These are phyloP conservation scores for Aspergillus latus DNA, from an alignment of 2,329 filamentous ascomycete species.

Conservation along the genomic window DNA sequence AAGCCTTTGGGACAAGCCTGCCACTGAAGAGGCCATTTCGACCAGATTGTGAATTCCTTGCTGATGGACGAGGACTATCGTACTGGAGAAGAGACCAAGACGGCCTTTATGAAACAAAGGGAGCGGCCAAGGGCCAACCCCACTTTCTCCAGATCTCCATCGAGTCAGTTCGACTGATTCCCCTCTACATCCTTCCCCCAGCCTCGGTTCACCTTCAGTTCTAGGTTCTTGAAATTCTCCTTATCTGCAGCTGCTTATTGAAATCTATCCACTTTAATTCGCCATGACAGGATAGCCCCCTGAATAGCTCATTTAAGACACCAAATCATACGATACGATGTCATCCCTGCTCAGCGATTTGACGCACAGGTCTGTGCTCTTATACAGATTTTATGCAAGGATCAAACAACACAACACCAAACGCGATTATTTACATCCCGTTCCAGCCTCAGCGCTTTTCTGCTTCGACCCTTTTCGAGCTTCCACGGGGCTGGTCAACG, in stretches of 20 bases:
- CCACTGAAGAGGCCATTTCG: not conserved
- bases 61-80: too few species aligned
- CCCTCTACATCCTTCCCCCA: not conserved
- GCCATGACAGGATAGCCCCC: not conserved
- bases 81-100: too few species aligned
- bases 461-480: too few species aligned
- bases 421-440: not conserved
- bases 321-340: not conserved
- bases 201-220: not conserved
- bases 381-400: not conserved
- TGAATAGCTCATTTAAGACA: too few species aligned
- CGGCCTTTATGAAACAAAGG: not conserved
- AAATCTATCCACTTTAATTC: not conserved
- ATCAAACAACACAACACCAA: not conserved
- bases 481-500: slow-evolving; percentile 20
- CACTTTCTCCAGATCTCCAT: not conserved
- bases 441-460: not conserved
- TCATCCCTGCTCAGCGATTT: not conserved
- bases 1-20: not conserved
- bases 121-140: not conserved
- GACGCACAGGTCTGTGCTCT: not conserved
- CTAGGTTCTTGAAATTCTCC: too few species aligned
- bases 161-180: not conserved
- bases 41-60: not conserved
- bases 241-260: not conserved